Evolutionary conservation across 768 basidiomycete species (phyloP).

Genomic region (Tulasnella sp.): DNA sequence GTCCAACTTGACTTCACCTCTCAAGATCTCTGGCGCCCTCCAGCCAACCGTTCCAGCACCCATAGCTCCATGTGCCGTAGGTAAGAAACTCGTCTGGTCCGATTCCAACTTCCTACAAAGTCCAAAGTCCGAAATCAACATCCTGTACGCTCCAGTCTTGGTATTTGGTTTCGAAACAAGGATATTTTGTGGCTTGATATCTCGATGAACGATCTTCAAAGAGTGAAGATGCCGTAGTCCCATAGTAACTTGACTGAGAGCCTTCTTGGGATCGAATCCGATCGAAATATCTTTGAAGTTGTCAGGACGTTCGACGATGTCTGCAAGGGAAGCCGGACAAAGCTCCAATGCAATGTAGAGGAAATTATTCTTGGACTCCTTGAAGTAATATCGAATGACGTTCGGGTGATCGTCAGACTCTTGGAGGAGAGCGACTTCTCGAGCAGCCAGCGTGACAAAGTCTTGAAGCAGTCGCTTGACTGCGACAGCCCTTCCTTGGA

Average conservation of each 20-base stretch:
- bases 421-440: constrained; percentile 89
- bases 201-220: background rate
- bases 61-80: constrained; percentile 78
- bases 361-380: constrained; percentile 86
- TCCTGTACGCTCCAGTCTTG: constrained; percentile 50
- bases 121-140: constrained; percentile 96
- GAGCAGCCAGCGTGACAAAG: constrained; percentile 85
- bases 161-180: constrained; percentile 50
- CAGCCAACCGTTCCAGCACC: constrained; percentile 92
- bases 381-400: constrained; percentile 96
- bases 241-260: constrained; percentile 71
- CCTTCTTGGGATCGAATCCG: constrained; percentile 75
- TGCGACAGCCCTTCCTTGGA: constrained; percentile 97
- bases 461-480: constrained; percentile 92
- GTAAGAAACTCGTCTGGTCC: constrained; percentile 93
- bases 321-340: constrained; percentile 79
- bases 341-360: constrained; percentile 96
- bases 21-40: constrained; percentile 91
- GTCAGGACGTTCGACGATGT: constrained; percentile 70
- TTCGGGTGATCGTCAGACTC: constrained; percentile 98
- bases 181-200: constrained; percentile 95
- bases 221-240: constrained; percentile 64
- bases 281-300: constrained; percentile 62
- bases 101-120: constrained; percentile 89
- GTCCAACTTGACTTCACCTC: constrained; percentile 87